phyloP scores from a whole-genome alignment of 129 eudicot genomes.

The Pittosporum tobira region DNA sequence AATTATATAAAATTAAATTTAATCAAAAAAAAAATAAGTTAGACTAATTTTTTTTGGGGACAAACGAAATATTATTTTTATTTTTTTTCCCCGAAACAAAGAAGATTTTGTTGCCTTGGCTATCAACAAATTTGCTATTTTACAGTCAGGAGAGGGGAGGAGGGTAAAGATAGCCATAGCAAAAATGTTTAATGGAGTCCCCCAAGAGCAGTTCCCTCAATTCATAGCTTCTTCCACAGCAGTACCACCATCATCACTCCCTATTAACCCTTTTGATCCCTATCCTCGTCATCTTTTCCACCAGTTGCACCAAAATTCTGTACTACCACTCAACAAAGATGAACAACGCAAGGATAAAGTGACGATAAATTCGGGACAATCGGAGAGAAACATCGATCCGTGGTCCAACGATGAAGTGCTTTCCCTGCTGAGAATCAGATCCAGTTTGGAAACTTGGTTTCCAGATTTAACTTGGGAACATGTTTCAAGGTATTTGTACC shows the following conservation, averaged over 20 bases:
- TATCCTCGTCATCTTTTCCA: slow-evolving; percentile 13
- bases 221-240: slow-evolving; percentile 50
- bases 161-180: slow-evolving; percentile 1
- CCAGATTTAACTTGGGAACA: slow-evolving; percentile 81
- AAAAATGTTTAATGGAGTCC: slow-evolving; percentile 64
- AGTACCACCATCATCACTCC: slow-evolving; percentile 25
- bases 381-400: slow-evolving; percentile 14
- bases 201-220: slow-evolving; percentile 59
- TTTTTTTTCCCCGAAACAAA: slow-evolving; percentile 3
- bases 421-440: slow-evolving; percentile 64
- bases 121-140: slow-evolving; percentile 5
- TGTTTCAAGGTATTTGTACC: slow-evolving; percentile 53
- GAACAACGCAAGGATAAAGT: slow-evolving; percentile 5
- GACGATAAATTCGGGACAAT: slow-evolving; percentile 7
- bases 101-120: slow-evolving; percentile 13
- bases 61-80: neutral
- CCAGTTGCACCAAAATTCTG: slow-evolving; percentile 13
- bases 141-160: slow-evolving; percentile 7
- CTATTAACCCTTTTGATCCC: slow-evolving; percentile 12
- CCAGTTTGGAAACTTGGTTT: slow-evolving; percentile 60
- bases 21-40: too few species aligned
- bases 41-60: too few species aligned
- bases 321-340: slow-evolving; percentile 15
- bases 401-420: slow-evolving; percentile 76
- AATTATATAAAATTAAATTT: too few species aligned